Evolutionary conservation across 768 basidiomycete species (phyloP).

Genomic region (Boletus sp.): DNA sequence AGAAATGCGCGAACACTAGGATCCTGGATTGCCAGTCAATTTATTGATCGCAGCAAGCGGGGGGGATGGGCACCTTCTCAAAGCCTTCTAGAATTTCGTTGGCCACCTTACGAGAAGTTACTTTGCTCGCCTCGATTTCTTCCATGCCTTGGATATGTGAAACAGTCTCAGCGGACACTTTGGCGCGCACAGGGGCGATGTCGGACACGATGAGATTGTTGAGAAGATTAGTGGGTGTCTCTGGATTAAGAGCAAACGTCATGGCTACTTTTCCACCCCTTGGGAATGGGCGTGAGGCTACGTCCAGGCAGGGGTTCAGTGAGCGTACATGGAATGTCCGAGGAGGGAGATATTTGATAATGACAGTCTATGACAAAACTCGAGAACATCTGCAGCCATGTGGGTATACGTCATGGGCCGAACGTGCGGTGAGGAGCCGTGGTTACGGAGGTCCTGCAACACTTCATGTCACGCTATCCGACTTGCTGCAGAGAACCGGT

Average conservation of each 20-base stretch:
- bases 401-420: constrained; percentile 70
- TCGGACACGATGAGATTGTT: constrained; percentile 72
- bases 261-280: constrained; percentile 90
- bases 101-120: constrained; percentile 68
- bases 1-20: constrained; percentile 76
- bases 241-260: constrained; percentile 54
- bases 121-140: constrained; percentile 56
- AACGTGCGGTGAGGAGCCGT: constrained; percentile 78
- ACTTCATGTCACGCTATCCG: neutral
- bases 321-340: constrained; percentile 85
- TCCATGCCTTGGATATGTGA: constrained; percentile 73
- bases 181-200: constrained; percentile 68
- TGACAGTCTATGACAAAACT: constrained; percentile 56
- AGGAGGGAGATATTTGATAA: constrained; percentile 68
- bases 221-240: constrained; percentile 42
- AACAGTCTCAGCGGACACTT: constrained; percentile 60
- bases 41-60: no score
- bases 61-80: constrained; percentile 54
- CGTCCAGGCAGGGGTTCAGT: neutral
- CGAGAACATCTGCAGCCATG: constrained; percentile 77
- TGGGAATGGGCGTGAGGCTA: constrained; percentile 4
- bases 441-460: constrained; percentile 81
- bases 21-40: constrained; percentile 50
- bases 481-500: neutral
- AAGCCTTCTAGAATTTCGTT: constrained; percentile 58